Evolutionary conservation across 1,284 basidiomycete genomes (phyloP).

Genomic region (Pseudozyma pruni): DNA sequence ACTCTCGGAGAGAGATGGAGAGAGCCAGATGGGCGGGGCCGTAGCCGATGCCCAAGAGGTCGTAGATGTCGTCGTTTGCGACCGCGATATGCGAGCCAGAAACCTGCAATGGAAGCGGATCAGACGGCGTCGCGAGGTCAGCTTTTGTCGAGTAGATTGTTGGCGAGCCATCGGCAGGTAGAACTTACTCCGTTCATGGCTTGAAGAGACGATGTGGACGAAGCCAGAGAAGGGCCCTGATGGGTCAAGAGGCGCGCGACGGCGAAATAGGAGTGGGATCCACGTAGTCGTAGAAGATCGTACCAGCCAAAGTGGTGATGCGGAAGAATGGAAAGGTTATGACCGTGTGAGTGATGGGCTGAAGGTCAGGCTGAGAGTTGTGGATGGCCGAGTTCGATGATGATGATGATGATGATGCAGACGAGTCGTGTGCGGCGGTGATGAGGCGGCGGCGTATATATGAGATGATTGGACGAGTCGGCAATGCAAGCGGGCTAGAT

Average conservation of each 20-base stretch:
- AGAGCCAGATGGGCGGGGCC: conserved; percentile 66
- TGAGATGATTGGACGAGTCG: background rate
- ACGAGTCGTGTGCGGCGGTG: too few species aligned
- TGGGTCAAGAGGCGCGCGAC: background rate
- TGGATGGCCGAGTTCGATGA: conserved; percentile 5
- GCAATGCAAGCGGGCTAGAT: background rate
- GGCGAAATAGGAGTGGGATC: too few species aligned
- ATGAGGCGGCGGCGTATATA: conserved; percentile 10
- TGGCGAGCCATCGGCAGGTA: background rate
- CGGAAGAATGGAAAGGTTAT: too few species aligned
- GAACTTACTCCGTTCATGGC: conserved; percentile 36
- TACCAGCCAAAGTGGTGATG: too few species aligned
- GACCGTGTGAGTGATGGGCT: too few species aligned
- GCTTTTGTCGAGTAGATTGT: background rate
- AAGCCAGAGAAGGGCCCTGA: conserved; percentile 22
- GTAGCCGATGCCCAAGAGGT: conserved; percentile 63
- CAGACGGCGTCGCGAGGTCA: background rate
- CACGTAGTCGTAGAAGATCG: too few species aligned
- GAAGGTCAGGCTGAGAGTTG: too few species aligned
- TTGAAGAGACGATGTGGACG: conserved; percentile 33
- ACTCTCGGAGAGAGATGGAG: conserved; percentile 63
- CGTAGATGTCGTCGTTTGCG: conserved; percentile 49
- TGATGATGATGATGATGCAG: too few species aligned
- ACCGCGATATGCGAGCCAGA: conserved; percentile 26
- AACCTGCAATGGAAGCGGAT: conserved; percentile 3